Evolutionary conservation across 176 grass and related monocot species (phyloP).

Genomic region (Bonia amplexicaulis): DNA sequence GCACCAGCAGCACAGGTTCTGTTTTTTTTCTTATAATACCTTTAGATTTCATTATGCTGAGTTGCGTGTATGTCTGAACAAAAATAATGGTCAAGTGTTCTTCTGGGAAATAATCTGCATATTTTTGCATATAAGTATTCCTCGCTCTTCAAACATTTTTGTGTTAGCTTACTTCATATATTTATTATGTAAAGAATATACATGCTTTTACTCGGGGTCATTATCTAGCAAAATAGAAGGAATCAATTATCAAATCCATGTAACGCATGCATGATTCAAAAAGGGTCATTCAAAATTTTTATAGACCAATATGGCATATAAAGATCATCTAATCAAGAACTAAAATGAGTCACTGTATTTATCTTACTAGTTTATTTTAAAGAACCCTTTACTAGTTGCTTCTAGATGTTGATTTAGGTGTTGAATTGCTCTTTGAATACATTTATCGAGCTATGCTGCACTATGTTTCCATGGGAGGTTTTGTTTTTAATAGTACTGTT

Average conservation of each 20-base stretch:
- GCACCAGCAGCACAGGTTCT: slow-evolving; percentile 78
- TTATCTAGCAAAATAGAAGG: not conserved
- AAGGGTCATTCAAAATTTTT: not conserved
- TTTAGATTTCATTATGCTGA: slow-evolving; percentile 10
- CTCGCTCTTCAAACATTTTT: not conserved
- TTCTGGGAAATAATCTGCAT: not conserved
- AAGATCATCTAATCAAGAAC: not conserved
- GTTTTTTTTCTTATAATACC: slow-evolving; percentile 1
- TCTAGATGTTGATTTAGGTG: not conserved
- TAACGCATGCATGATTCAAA: not conserved
- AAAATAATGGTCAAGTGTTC: slow-evolving; percentile 1
- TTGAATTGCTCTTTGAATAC: not conserved
- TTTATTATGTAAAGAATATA: not conserved
- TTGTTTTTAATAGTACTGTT: not conserved
- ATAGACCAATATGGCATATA: not conserved
- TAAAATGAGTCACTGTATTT: not conserved
- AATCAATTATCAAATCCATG: not conserved
- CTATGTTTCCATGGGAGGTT: not conserved
- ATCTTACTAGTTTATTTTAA: not conserved
- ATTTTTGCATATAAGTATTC: not conserved
- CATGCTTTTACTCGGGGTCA: not conserved
- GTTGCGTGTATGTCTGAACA: slow-evolving; percentile 3
- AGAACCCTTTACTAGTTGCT: not conserved
- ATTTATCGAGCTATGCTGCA: not conserved
- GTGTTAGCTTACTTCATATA: not conserved